Evolutionary conservation across 176 grass and related monocot genomes (phyloP).

Genomic region (Musa troglodytarum): DNA sequence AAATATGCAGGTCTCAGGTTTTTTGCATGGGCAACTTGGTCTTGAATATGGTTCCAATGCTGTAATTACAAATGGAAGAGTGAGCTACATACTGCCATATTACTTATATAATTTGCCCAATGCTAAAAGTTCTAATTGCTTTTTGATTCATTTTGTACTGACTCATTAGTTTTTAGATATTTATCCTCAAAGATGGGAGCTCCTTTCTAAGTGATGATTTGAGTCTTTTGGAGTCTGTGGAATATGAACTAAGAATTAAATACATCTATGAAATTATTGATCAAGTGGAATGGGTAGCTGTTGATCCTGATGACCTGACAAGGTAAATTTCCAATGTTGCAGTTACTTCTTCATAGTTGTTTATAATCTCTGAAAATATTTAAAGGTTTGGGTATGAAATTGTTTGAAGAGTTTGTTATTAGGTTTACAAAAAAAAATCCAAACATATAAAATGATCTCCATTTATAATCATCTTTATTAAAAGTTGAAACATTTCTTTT

Average conservation of each 20-base stretch:
- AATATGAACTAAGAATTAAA: constrained; percentile 72
- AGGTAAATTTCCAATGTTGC: constrained; percentile 37
- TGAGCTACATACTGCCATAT: constrained; percentile 29
- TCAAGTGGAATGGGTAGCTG: constrained; percentile 47
- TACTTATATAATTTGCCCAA: background rate
- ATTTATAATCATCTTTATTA: too few relatives aligned
- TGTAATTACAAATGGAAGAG: constrained; percentile 95
- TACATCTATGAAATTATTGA: constrained; percentile 89
- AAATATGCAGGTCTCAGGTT: constrained; percentile 52
- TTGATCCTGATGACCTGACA: constrained; percentile 88
- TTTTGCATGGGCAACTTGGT: constrained; percentile 58
- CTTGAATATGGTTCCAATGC: constrained; percentile 80
- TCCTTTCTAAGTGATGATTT: constrained; percentile 81
- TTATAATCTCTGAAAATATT: background rate
- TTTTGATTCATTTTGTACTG: constrained; percentile 6
- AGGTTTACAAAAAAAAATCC: too few relatives aligned
- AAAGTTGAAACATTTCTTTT: too few relatives aligned
- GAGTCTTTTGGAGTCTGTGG: constrained; percentile 74
- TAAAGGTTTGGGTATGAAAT: background rate
- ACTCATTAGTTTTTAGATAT: constrained; percentile 49
- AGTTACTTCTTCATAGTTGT: constrained; percentile 2
- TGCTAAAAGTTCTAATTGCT: background rate
- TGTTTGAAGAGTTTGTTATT: too few relatives aligned
- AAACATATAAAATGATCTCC: too few relatives aligned
- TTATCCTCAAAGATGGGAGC: constrained; percentile 55